phyloP scores from a whole-genome alignment of 2,329 filamentous ascomycete genomes.

The Diaporthe vaccinii region DNA sequence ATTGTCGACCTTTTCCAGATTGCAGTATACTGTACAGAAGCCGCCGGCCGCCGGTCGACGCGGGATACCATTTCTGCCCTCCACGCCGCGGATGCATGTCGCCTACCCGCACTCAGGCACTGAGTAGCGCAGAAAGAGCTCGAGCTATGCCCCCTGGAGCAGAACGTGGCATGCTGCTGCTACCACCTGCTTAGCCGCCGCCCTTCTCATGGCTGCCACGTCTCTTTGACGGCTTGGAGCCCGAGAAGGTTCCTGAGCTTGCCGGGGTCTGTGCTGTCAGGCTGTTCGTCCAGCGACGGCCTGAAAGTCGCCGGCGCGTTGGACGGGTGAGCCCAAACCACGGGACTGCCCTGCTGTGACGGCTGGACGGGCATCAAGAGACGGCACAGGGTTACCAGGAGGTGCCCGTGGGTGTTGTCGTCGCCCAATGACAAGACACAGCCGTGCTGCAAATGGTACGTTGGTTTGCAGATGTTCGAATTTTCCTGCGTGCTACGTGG shows the following conservation, averaged over 20 bases:
- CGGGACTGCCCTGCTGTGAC: slow-evolving; percentile 11
- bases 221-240: slow-evolving; percentile 3
- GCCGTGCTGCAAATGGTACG: slow-evolving; percentile 33
- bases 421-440: slow-evolving; percentile 26
- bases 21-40: neutral
- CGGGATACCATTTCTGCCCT: slow-evolving; percentile 22
- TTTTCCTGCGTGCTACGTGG: slow-evolving; percentile 41
- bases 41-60: slow-evolving; percentile 28
- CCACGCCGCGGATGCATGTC: slow-evolving; percentile 29
- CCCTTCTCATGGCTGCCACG: slow-evolving; percentile 14
- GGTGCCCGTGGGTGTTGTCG: slow-evolving; percentile 3
- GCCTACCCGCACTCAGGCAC: slow-evolving; percentile 33
- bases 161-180: slow-evolving; percentile 20
- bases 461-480: slow-evolving; percentile 31
- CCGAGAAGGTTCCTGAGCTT: slow-evolving; percentile 24
- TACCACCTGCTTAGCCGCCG: neutral
- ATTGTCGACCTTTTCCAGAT: neutral
- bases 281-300: neutral
- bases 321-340: neutral
- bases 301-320: neutral
- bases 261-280: slow-evolving; percentile 11
- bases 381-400: slow-evolving; percentile 24
- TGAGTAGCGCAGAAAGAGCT: slow-evolving; percentile 13
- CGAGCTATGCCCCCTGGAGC: slow-evolving; percentile 9
- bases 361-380: neutral